Percentiles rank a stretch among this genome's conserved stretches.
phyloP scores from a whole-genome alignment of 2,329 filamentous ascomycete genomes.

The Fusarium palustre region DNA sequence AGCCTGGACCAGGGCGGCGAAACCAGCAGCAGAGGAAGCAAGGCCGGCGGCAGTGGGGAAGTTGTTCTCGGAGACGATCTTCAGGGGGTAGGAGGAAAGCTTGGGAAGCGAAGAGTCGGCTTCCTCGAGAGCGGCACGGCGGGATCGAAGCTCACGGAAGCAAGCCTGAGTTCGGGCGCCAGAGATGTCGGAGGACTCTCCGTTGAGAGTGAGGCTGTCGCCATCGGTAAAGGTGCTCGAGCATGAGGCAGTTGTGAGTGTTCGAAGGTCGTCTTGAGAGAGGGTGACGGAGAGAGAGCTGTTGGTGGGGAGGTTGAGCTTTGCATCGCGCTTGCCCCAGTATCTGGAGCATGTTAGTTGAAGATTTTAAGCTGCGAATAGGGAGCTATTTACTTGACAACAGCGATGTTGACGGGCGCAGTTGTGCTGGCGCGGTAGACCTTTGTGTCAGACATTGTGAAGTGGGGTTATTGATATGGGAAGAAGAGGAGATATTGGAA shows the following conservation, averaged over 20 bases:
- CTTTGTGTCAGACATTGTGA: conserved; percentile 61
- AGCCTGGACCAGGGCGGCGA: conserved; percentile 80
- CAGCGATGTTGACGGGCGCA: conserved; percentile 96
- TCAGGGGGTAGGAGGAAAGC: conserved; percentile 80
- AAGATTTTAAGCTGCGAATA: conserved; percentile 1
- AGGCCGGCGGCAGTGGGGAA: conserved; percentile 97
- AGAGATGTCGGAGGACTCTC: conserved; percentile 82
- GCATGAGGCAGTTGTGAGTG: conserved; percentile 95
- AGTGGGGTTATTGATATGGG: conserved; percentile 13
- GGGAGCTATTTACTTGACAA: conserved; percentile 78
- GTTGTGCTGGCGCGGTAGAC: conserved; percentile 95
- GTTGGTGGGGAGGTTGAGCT: conserved; percentile 97
- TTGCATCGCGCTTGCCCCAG: conserved; percentile 97
- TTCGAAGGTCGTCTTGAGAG: conserved; percentile 91
- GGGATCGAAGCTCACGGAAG: conserved; percentile 83
- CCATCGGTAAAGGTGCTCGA: conserved; percentile 74
- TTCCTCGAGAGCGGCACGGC: conserved; percentile 80
- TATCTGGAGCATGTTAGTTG: conserved; percentile 58
- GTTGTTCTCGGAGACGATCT: conserved; percentile 96
- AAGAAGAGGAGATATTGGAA: neutral
- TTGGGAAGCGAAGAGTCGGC: conserved; percentile 80
- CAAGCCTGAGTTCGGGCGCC: conserved; percentile 94
- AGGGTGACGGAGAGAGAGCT: conserved; percentile 97
- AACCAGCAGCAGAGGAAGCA: conserved; percentile 76
- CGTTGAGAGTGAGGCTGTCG: conserved; percentile 86